Percentiles rank a stretch among this genome's conserved stretches.
Conservation (phyloP, 352 stramenopile genomes). For the Phytophthora ramorum region DNA sequence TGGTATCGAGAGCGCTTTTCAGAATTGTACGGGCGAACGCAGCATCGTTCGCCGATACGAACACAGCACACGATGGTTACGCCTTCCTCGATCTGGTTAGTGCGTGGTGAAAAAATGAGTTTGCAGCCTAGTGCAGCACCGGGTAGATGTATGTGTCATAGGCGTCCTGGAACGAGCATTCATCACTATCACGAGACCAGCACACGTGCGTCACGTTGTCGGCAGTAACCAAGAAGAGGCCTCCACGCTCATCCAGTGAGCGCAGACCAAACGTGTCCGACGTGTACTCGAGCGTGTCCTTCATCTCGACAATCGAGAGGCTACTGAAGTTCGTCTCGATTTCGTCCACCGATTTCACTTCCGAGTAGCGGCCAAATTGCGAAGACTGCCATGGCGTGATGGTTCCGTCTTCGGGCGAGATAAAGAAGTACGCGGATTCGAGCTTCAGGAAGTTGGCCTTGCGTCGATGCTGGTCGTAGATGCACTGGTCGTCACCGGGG, state of each 20-base stretch:
- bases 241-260: constrained; percentile 36
- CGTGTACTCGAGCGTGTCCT: constrained; percentile 44
- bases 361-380: constrained; percentile 42
- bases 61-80: too few species aligned
- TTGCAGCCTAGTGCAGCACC: not conserved
- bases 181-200: not conserved
- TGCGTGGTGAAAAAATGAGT: too few species aligned
- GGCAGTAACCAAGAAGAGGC: too few species aligned
- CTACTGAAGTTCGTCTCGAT: constrained; percentile 20
- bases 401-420: constrained; percentile 36
- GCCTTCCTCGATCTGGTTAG: too few species aligned
- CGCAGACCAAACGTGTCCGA: constrained; percentile 46
- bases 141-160: constrained; percentile 13
- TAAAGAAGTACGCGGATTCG: constrained; percentile 47
- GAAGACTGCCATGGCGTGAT: constrained; percentile 48
- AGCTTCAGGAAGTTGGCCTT: constrained; percentile 42
- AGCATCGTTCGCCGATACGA: too few species aligned
- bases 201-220: constrained; percentile 12
- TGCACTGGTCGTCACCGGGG: not conserved
- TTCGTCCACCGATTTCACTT: constrained; percentile 23
- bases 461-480: constrained; percentile 18
- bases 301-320: constrained; percentile 38
- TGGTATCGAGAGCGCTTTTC: too few species aligned
- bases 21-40: too few species aligned
- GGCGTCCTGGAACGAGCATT: too few species aligned